Percentiles rank a stretch among this genome's conserved stretches.
Evolutionary conservation across 2,329 filamentous ascomycete species (phyloP).

Genomic region (Berkeleyomyces basicola): DNA sequence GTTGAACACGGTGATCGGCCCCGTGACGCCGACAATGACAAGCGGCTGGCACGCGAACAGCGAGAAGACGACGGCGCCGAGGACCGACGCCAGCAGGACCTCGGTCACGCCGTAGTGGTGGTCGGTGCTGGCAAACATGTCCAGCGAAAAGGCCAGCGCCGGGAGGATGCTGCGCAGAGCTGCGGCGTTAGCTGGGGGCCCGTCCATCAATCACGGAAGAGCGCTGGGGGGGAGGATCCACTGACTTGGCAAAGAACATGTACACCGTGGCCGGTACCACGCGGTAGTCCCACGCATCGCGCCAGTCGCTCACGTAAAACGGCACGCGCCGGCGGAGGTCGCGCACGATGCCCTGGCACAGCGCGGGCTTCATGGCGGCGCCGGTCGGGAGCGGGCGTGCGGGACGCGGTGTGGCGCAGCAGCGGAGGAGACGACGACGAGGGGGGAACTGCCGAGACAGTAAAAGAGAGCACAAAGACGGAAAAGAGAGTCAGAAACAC

Average conservation of each 20-base stretch:
- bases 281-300: constrained; percentile 77
- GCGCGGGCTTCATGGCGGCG: background rate
- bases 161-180: constrained; percentile 51
- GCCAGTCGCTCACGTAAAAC: constrained; percentile 70
- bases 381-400: background rate
- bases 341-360: constrained; percentile 65
- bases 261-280: constrained; percentile 77
- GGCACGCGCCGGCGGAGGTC: constrained; percentile 60
- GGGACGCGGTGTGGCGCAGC: background rate
- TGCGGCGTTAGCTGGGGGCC: background rate
- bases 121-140: constrained; percentile 82
- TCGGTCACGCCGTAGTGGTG: constrained; percentile 83
- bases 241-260: constrained; percentile 89
- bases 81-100: constrained; percentile 68
- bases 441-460: background rate
- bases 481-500: background rate
- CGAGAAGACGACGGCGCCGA: constrained; percentile 68
- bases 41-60: constrained; percentile 68
- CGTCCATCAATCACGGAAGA: background rate
- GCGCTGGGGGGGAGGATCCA: constrained; percentile 5
- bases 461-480: background rate
- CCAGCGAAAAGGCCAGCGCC: constrained; percentile 72
- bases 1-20: constrained; percentile 87
- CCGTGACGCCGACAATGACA: constrained; percentile 79
- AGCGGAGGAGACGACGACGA: background rate